phyloP scores from a whole-genome alignment of 345 rosid species.

The Eucalyptus leucophloia region DNA sequence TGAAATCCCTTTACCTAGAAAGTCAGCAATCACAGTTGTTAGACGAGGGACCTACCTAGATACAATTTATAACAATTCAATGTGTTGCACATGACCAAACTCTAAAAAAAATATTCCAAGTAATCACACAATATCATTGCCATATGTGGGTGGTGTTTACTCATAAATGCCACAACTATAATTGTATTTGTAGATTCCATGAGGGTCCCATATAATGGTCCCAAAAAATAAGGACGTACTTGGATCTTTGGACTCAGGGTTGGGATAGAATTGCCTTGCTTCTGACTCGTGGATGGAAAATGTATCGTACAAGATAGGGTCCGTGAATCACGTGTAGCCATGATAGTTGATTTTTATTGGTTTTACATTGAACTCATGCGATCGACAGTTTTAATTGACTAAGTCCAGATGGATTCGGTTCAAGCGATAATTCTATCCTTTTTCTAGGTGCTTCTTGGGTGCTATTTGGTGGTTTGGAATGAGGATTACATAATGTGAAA shows the following conservation, averaged over 20 bases:
- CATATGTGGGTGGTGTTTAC: background rate
- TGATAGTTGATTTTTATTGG: background rate
- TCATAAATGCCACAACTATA: background rate
- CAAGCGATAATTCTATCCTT: background rate
- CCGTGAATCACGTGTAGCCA: background rate
- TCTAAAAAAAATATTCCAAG: no score
- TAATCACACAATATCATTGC: no score
- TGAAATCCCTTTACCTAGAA: background rate
- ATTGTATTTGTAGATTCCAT: background rate
- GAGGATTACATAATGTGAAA: background rate
- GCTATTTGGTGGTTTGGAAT: background rate
- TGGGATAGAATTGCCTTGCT: background rate
- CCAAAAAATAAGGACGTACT: background rate
- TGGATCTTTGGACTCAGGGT: background rate
- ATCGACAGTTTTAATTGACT: background rate
- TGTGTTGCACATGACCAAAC: background rate
- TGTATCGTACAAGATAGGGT: background rate
- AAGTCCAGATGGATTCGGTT: background rate
- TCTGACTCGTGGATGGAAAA: background rate
- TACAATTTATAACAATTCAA: no score
- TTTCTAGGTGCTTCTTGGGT: background rate
- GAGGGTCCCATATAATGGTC: background rate
- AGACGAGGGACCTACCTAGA: background rate
- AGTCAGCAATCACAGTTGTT: accelerated
- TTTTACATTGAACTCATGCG: background rate